Conservation (phyloP, 768 basidiomycete species). For the Russula compacta region DNA sequence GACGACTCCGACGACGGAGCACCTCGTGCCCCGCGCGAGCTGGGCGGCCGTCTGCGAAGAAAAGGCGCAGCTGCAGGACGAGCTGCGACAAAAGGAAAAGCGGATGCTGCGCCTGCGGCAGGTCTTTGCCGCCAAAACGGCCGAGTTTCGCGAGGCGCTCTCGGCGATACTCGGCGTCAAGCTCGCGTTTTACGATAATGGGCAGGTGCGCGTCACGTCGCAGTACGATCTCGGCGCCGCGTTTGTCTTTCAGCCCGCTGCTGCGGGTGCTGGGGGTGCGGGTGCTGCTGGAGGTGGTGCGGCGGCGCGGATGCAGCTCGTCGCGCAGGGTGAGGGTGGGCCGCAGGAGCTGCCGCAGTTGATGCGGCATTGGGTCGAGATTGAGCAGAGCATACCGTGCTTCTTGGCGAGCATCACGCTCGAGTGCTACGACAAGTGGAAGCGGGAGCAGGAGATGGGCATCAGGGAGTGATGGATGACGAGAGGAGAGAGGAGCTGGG, state of each 20-base stretch:
- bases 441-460: slow-evolving; percentile 26
- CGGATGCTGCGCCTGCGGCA: slow-evolving; percentile 70
- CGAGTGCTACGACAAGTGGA: slow-evolving; percentile 78
- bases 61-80: slow-evolving; percentile 55
- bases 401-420: slow-evolving; percentile 84
- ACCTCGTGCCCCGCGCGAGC: slow-evolving; percentile 68
- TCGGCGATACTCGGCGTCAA: slow-evolving; percentile 86
- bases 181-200: slow-evolving; percentile 84
- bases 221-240: slow-evolving; percentile 80
- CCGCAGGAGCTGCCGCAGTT: slow-evolving; percentile 66
- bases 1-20: slow-evolving; percentile 20
- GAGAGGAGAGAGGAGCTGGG: too few relatives aligned
- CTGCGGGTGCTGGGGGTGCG: slow-evolving; percentile 23
- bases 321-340: slow-evolving; percentile 65
- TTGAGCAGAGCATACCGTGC: slow-evolving; percentile 79
- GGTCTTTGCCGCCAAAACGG: slow-evolving; percentile 78
- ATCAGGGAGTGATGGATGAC: not conserved
- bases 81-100: slow-evolving; percentile 72
- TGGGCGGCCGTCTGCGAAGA: slow-evolving; percentile 66
- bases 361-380: slow-evolving; percentile 80
- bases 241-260: slow-evolving; percentile 72
- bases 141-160: slow-evolving; percentile 88
- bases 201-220: slow-evolving; percentile 84
- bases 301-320: slow-evolving; percentile 55
- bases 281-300: too few relatives aligned